Evolutionary conservation across 257 asterid genomes (phyloP), one percentile per base, ranked within the genome.

Genomic region (Verbena officinalis): DNA sequence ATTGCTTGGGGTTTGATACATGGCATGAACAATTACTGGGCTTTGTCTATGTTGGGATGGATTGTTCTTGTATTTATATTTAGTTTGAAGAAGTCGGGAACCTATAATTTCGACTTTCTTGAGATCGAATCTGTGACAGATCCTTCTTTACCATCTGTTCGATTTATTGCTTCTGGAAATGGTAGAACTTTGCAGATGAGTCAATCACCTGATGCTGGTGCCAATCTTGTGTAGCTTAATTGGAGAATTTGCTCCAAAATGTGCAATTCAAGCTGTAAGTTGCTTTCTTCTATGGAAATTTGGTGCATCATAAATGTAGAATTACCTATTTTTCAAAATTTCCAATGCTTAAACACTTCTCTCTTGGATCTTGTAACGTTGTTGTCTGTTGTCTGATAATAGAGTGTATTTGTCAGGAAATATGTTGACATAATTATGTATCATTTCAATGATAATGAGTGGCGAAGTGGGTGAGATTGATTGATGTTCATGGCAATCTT

Each of bases 11-110:
- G 96, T 14, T 75, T 93, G 80, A 84, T 93, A 64, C 92, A 86
- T 23, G 98, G 98, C 65, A 90, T 93, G 98, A 93, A 67, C 74
- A 83, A 90, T 67, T 93, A 86, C 67, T 93, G 98, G 98, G 96
- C 96, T 1, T 48, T 94, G 40, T 79, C 97, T 4, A 88, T 94
- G 87, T 44, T 88, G 67, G 89, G 91, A 0, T 94, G 99, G 99
- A 86, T 84, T 45, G 27, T 66, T 30, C 73, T 90, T 51, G 71
- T 86, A 33, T 86, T 94, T 62, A 51, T 88, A 17, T 77, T 81
- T 69, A 94, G 96, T 78, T 88, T 94, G 87, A 94, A 94, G 86
- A 94, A 84, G 70, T 94, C 97, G 5, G 95, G 95, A 40, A 64
- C 90, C 5, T 77, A 71, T 46, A 74, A 84, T 70, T 81, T 94